Evolutionary conservation across 1,284 basidiomycete genomes (phyloP).

Genomic region (Apiotrichum porosum): DNA sequence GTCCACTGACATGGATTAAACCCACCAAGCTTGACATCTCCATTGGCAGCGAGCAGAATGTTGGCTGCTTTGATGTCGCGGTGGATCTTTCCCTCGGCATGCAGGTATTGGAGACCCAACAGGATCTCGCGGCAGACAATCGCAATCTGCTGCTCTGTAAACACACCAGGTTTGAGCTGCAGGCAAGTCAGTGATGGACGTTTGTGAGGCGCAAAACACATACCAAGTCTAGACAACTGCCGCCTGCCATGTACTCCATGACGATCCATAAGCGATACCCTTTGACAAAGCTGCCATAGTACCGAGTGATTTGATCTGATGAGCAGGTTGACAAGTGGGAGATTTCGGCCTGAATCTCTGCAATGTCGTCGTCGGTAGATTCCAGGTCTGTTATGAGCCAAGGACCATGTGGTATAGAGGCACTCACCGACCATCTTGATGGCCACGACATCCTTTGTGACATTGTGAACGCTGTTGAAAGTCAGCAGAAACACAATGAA

Average conservation of each 20-base stretch:
- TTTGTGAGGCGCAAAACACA: conserved; percentile 68
- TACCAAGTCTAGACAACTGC: conserved; percentile 88
- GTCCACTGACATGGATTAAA: no score
- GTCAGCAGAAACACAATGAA: no score
- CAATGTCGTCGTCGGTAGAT: conserved; percentile 84
- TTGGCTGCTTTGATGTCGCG: conserved; percentile 99
- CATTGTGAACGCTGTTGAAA: conserved; percentile 66
- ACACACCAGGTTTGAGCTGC: conserved; percentile 69
- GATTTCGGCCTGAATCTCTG: conserved; percentile 97
- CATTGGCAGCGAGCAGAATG: conserved; percentile 59
- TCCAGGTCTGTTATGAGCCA: conserved; percentile 48
- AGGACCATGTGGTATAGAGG: background rate
- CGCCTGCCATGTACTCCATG: conserved; percentile 98
- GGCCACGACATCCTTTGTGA: conserved; percentile 87
- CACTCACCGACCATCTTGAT: conserved; percentile 91
- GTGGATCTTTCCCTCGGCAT: conserved; percentile 90
- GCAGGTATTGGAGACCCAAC: conserved; percentile 90
- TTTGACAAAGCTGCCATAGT: conserved; percentile 95
- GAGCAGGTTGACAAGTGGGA: conserved; percentile 91
- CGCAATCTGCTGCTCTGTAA: conserved; percentile 70
- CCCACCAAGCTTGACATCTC: conserved; percentile 78
- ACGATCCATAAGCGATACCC: conserved; percentile 98
- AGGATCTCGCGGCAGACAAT: conserved; percentile 90
- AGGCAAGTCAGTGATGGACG: no score
- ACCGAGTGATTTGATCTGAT: conserved; percentile 90